Conservation (phyloP, 2,329 filamentous ascomycete genomes). For the Botryotinia narcissicola region DNA sequence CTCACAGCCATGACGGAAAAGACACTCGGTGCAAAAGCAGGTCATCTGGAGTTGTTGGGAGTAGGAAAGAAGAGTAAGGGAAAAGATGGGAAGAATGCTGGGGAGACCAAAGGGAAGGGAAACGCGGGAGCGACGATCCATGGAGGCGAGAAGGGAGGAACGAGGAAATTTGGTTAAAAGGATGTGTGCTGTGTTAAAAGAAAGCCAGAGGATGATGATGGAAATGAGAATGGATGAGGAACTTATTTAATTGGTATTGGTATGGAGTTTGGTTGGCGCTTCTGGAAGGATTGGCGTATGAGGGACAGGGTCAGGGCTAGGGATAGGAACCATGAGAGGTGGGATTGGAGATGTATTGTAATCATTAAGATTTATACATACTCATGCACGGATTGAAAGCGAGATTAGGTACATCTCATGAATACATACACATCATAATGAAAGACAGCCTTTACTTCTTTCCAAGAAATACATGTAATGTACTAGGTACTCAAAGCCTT, state of each 20-base stretch:
- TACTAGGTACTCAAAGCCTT: background rate
- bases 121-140: conserved; percentile 30
- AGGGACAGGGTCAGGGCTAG: background rate
- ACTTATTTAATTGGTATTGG: background rate
- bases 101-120: conserved; percentile 39
- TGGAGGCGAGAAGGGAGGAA: conserved; percentile 31
- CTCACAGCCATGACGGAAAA: conserved; percentile 65
- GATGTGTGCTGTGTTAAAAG: background rate
- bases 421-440: background rate
- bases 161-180: conserved; percentile 7
- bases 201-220: background rate
- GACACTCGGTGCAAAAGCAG: conserved; percentile 62
- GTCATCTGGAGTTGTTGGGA: conserved; percentile 66
- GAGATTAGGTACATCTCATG: background rate
- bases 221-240: background rate
- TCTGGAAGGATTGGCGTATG: background rate
- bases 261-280: background rate
- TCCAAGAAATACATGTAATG: background rate
- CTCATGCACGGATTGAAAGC: background rate
- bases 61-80: conserved; percentile 61
- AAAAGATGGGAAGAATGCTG: conserved; percentile 37
- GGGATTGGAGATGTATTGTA: background rate
- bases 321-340: background rate
- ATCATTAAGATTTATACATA: background rate
- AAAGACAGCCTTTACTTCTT: background rate